Evolutionary conservation across 768 basidiomycete species (phyloP).

Genomic region (Guyanaporus albipodus): DNA sequence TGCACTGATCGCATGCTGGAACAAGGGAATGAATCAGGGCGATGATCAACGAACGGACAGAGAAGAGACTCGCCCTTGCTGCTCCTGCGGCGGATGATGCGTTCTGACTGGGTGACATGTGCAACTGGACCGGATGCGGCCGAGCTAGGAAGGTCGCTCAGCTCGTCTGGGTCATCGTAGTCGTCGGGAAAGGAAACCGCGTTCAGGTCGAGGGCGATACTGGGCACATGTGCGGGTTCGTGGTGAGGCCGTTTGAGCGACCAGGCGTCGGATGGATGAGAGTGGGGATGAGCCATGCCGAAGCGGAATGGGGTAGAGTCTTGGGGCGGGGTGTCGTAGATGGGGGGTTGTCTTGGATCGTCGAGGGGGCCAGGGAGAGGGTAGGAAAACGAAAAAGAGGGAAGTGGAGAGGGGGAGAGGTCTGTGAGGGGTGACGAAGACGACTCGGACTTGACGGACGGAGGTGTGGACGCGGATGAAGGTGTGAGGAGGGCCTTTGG

Average conservation of each 20-base stretch:
- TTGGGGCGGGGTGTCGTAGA: not conserved
- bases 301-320: slow-evolving; percentile 22
- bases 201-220: slow-evolving; percentile 23
- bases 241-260: slow-evolving; percentile 15
- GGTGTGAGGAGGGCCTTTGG: not conserved
- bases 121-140: slow-evolving; percentile 21
- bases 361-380: slow-evolving; percentile 7
- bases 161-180: slow-evolving; percentile 57
- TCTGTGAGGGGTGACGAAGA: slow-evolving; percentile 22
- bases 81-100: slow-evolving; percentile 63
- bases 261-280: slow-evolving; percentile 22
- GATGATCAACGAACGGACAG: not conserved
- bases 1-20: slow-evolving; percentile 82
- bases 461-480: slow-evolving; percentile 8
- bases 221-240: slow-evolving; percentile 5
- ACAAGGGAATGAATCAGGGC: not conserved
- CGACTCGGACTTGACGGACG: slow-evolving; percentile 30
- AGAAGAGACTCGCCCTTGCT: slow-evolving; percentile 56
- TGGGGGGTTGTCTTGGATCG: not conserved
- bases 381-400: slow-evolving; percentile 22
- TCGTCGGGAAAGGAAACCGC: slow-evolving; percentile 54
- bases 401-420: slow-evolving; percentile 20
- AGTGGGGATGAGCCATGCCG: slow-evolving; percentile 21
- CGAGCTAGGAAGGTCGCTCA: slow-evolving; percentile 41
- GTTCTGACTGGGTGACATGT: slow-evolving; percentile 34